These are phyloP conservation scores for Lepidium didymum DNA, from an alignment of 345 rosid species.

Conservation along the genomic window DNA sequence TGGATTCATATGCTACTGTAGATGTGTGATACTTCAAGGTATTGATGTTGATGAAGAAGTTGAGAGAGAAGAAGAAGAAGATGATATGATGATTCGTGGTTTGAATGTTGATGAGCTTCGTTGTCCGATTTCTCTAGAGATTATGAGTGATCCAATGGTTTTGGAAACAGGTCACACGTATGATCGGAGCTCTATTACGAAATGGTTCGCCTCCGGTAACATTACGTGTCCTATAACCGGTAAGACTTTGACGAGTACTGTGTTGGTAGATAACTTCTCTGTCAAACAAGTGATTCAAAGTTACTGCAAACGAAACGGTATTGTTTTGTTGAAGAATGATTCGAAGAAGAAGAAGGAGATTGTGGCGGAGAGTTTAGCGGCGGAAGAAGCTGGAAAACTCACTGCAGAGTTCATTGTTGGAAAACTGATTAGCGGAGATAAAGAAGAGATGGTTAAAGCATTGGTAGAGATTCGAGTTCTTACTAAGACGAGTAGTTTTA, in stretches of 20 bases:
- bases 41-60: constrained; percentile 27
- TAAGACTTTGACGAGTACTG: constrained; percentile 35
- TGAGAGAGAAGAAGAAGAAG: constrained; percentile 25
- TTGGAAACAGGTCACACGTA: constrained; percentile 64
- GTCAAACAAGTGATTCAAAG: constrained; percentile 44
- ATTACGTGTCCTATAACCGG: constrained; percentile 66
- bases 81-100: background rate
- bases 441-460: constrained; percentile 39
- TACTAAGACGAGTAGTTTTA: constrained; percentile 56
- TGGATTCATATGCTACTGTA: constrained; percentile 52
- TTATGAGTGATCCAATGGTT: constrained; percentile 65
- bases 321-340: background rate
- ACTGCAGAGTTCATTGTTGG: constrained; percentile 39
- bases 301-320: constrained; percentile 41
- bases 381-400: constrained; percentile 48
- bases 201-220: constrained; percentile 63
- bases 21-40: constrained; percentile 48
- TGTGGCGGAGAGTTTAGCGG: constrained; percentile 46
- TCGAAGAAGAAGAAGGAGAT: constrained; percentile 19
- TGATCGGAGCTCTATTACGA: constrained; percentile 56
- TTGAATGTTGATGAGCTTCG: constrained; percentile 55
- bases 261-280: constrained; percentile 39
- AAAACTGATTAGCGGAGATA: constrained; percentile 35
- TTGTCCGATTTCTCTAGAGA: constrained; percentile 70
- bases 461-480: constrained; percentile 63